Conservation (phyloP, 306 rosid species). For the Quercus parvula region DNA sequence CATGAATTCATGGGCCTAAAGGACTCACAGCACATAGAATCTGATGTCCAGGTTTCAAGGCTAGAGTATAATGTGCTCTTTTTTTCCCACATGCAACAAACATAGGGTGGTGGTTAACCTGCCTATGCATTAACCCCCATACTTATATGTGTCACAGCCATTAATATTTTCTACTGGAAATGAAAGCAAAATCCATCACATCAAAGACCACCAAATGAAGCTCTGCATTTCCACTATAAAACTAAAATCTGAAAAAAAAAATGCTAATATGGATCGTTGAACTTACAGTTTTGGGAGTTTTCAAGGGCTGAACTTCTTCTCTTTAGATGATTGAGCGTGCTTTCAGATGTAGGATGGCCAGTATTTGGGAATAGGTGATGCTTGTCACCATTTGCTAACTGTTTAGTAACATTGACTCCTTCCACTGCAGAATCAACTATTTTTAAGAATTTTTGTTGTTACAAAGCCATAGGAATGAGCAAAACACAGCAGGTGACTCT, state of each 20-base stretch:
- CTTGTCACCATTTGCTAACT: neutral
- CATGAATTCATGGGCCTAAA: too few species aligned
- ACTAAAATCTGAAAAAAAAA: neutral
- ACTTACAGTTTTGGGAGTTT: constrained; percentile 15
- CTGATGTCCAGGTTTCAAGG: too few species aligned
- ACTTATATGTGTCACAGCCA: too few species aligned
- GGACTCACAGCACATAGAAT: too few species aligned
- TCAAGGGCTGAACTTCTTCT: neutral
- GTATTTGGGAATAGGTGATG: neutral
- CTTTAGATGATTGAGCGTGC: neutral
- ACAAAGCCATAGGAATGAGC: neutral
- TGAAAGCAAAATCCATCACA: neutral
- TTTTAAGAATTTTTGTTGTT: neutral
- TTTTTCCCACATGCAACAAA: too few species aligned
- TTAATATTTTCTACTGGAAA: too few species aligned
- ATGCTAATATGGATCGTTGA: neutral
- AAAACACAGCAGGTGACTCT: neutral
- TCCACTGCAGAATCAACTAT: neutral
- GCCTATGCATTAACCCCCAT: too few species aligned
- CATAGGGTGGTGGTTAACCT: too few species aligned
- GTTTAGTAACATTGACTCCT: neutral
- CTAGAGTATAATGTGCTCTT: too few species aligned
- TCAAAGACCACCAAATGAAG: neutral
- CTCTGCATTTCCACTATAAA: neutral
- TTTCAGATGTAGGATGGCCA: neutral